These are phyloP conservation scores for Cryptococcus deneoformans DNA, from an alignment of 1,284 basidiomycete genomes.

Conservation along the genomic window DNA sequence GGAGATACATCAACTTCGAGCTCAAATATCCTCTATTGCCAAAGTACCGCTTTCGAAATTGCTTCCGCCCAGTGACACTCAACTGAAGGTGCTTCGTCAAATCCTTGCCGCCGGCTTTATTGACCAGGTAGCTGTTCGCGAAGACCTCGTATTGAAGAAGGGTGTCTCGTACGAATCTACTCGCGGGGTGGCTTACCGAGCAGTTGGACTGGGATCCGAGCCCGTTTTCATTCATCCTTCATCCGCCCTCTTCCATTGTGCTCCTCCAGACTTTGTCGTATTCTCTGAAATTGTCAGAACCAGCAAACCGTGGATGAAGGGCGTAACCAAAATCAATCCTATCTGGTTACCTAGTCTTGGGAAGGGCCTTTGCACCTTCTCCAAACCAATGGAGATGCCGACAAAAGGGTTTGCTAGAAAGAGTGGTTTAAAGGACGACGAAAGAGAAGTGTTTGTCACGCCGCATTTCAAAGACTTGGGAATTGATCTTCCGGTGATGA, in stretches of 20 bases:
- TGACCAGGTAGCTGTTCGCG: constrained; percentile 91
- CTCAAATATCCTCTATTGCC: constrained; percentile 83
- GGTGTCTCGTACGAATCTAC: constrained; percentile 65
- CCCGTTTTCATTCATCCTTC: constrained; percentile 93
- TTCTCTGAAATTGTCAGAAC: constrained; percentile 79
- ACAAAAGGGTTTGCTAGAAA: constrained; percentile 13
- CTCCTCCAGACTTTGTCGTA: constrained; percentile 84
- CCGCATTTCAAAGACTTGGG: constrained; percentile 78
- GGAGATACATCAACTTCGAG: constrained; percentile 96
- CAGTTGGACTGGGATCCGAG: constrained; percentile 69
- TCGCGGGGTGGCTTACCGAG: constrained; percentile 78
- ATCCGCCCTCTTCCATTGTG: constrained; percentile 65
- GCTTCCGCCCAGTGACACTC: constrained; percentile 67
- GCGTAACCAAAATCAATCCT: constrained; percentile 82
- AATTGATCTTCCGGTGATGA: constrained; percentile 80
- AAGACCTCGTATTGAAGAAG: constrained; percentile 67
- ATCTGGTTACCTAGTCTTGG: constrained; percentile 84
- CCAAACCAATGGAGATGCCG: constrained; percentile 74
- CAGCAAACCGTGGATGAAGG: constrained; percentile 75
- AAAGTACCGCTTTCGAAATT: constrained; percentile 61
- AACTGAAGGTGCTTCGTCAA: constrained; percentile 90
- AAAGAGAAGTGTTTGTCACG: constrained; percentile 58
- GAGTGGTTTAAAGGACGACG: constrained; percentile 32
- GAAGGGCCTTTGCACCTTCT: constrained; percentile 77
- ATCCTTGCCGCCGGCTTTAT: constrained; percentile 87